Evolutionary conservation across 2,329 filamentous ascomycete genomes (phyloP), one percentile per base, ranked within the genome.

Genomic region (Talaromyces sp.): DNA sequence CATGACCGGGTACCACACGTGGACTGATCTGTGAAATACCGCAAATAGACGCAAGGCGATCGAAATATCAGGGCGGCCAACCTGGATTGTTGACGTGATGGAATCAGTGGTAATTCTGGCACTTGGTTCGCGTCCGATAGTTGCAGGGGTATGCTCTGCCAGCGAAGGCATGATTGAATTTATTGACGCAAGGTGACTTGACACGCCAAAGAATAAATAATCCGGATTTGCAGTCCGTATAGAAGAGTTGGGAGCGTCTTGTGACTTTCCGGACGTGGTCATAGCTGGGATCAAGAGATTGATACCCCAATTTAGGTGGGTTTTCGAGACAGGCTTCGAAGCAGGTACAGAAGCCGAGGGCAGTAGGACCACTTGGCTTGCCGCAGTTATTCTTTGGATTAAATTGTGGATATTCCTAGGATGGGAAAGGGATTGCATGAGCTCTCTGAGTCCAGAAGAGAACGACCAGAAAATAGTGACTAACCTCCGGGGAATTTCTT

Each of bases 1-100:
- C 54, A 56, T 56, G 54, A 56, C 54, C 15, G 54, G 54, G n/a
- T 56, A 56, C 54, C 54, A 56, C 54, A 56, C 54, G 54, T 56
- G 54, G 32, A 56, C 54, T 56, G 54, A 56, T 56, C 32, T 56
- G 54, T 56, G 28, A 56, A 56, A 56, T 27, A 56, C 33, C 11
- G 54, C 54, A 56, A 56, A 56, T 9, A 56, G 19, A 42, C 54
- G 54, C 54, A 56, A 39, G n/a, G 54, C 54, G 32, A n/a, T 56
- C 32, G 54, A 56, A 42, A 42, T 42, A 42, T 42, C 54, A 17
- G 54, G 54, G 19, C 32, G 54, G 32, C n/a, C 28, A 28, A 56
- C 32, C 54, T 42, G 54, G 33, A 42, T 19, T 15, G n/a, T 56
- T 25, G 54, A 28, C 33, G 32, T 56, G 54, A 28, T 56, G 32